Evolutionary conservation across 2,329 filamentous ascomycete genomes (phyloP).

Genomic region (Fusarium domesticum): DNA sequence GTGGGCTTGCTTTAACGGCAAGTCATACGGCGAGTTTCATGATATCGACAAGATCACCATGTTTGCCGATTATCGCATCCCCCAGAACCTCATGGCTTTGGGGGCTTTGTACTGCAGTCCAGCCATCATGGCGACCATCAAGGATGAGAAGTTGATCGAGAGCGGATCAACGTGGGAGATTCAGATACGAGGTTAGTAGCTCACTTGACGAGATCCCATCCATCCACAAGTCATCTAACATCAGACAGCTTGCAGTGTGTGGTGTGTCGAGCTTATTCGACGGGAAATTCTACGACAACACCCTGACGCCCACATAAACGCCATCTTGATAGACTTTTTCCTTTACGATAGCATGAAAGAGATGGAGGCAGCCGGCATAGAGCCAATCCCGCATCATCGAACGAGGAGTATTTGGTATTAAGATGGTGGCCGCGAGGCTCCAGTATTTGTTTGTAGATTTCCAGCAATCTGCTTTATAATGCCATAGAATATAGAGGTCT

Average conservation of each 20-base stretch:
- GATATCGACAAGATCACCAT: slow-evolving; percentile 97
- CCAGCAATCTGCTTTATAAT: not conserved
- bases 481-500: slow-evolving; percentile 18
- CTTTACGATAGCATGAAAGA: slow-evolving; percentile 94
- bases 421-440: slow-evolving; percentile 11
- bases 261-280: slow-evolving; percentile 87
- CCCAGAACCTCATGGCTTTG: slow-evolving; percentile 83
- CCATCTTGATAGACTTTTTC: slow-evolving; percentile 95
- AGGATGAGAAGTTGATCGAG: slow-evolving; percentile 60
- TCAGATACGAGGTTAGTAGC: slow-evolving; percentile 69
- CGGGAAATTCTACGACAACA: slow-evolving; percentile 74
- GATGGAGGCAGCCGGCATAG: slow-evolving; percentile 60
- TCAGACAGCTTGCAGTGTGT: slow-evolving; percentile 76
- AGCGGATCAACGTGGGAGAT: slow-evolving; percentile 77
- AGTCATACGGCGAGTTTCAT: slow-evolving; percentile 73
- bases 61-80: slow-evolving; percentile 97
- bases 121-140: slow-evolving; percentile 68
- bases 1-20: slow-evolving; percentile 91
- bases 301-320: slow-evolving; percentile 72
- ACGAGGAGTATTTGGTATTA: slow-evolving; percentile 95
- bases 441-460: slow-evolving; percentile 6
- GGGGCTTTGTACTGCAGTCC: slow-evolving; percentile 85
- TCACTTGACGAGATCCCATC: too few species aligned
- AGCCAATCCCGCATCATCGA: slow-evolving; percentile 71
- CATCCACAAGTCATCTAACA: slow-evolving; percentile 11